These are phyloP conservation scores for Ramalina intermedia DNA, from an alignment of 495 filamentous ascomycete genomes.

Conservation along the genomic window DNA sequence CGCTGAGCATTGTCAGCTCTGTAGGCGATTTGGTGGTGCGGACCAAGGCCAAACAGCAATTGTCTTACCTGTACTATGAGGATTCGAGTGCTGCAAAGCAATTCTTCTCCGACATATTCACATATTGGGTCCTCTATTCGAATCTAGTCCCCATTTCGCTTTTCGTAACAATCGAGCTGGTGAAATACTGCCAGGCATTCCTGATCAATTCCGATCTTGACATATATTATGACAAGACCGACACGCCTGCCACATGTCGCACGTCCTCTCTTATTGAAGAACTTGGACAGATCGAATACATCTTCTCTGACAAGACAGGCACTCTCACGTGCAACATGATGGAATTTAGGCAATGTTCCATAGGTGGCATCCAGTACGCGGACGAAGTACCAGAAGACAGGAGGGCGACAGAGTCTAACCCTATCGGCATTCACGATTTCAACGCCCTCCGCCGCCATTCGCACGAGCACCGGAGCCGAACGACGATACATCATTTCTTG, in stretches of 20 bases:
- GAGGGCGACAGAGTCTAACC: constrained; percentile 58
- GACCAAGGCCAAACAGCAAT: constrained; percentile 36
- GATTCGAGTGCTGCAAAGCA: constrained; percentile 48
- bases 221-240: constrained; percentile 91
- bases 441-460: constrained; percentile 59
- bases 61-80: constrained; percentile 59
- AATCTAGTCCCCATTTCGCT: constrained; percentile 93
- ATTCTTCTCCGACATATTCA: constrained; percentile 91
- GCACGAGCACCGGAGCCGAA: constrained; percentile 48
- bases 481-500: constrained; percentile 79
- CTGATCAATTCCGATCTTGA: constrained; percentile 95
- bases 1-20: constrained; percentile 75
- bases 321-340: constrained; percentile 99
- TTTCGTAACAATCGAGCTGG: constrained; percentile 94
- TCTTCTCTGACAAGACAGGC: constrained; percentile 98
- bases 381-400: constrained; percentile 89
- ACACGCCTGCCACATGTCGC: constrained; percentile 89
- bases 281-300: constrained; percentile 93
- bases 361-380: constrained; percentile 85
- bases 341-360: constrained; percentile 93
- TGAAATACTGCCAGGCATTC: constrained; percentile 96
- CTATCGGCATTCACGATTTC: constrained; percentile 77
- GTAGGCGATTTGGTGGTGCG: constrained; percentile 79
- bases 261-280: constrained; percentile 96
- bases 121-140: constrained; percentile 98